Evolutionary conservation across 75 land plant genomes (phyloP).

Genomic region (Cryptomeria japonica): DNA sequence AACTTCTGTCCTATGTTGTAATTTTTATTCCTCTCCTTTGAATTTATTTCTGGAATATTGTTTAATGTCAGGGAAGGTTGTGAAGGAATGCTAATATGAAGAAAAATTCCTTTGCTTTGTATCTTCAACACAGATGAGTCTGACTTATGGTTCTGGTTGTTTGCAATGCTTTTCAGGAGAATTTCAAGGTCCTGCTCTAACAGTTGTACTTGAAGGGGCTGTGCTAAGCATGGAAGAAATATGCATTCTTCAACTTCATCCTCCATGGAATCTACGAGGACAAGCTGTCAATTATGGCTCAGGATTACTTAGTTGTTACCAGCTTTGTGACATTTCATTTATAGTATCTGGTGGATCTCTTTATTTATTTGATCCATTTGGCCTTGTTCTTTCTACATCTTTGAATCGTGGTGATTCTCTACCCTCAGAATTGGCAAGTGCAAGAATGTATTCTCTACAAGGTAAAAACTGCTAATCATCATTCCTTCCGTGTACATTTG

Average conservation of each 20-base stretch:
- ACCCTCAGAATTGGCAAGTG: constrained; percentile 28
- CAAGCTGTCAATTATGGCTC: constrained; percentile 69
- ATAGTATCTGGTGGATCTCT: constrained; percentile 73
- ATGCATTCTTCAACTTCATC: constrained; percentile 69
- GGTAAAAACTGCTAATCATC: constrained; percentile 37
- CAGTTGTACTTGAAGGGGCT: constrained; percentile 75
- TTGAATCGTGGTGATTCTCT: constrained; percentile 37
- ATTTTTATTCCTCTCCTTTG: not conserved
- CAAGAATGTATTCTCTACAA: constrained; percentile 68
- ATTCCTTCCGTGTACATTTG: not conserved
- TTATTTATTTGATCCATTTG: constrained; percentile 91
- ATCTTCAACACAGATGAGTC: not conserved
- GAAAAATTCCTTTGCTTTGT: not conserved
- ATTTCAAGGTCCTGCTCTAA: constrained; percentile 86
- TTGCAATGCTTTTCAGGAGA: constrained; percentile 53
- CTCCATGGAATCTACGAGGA: constrained; percentile 80
- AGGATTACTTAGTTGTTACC: constrained; percentile 79
- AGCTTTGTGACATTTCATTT: constrained; percentile 59
- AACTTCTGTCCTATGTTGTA: not conserved
- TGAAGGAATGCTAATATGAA: not conserved
- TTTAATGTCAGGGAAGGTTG: not conserved
- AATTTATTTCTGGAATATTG: not conserved
- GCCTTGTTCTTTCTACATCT: constrained; percentile 58
- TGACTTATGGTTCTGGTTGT: not conserved
- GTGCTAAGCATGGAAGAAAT: constrained; percentile 78